A percentile compares a stretch with the other conserved stretches of the same genome.
Evolutionary conservation across 495 filamentous ascomycete species (phyloP).

Genomic region (Clohesyomyces aquaticus): DNA sequence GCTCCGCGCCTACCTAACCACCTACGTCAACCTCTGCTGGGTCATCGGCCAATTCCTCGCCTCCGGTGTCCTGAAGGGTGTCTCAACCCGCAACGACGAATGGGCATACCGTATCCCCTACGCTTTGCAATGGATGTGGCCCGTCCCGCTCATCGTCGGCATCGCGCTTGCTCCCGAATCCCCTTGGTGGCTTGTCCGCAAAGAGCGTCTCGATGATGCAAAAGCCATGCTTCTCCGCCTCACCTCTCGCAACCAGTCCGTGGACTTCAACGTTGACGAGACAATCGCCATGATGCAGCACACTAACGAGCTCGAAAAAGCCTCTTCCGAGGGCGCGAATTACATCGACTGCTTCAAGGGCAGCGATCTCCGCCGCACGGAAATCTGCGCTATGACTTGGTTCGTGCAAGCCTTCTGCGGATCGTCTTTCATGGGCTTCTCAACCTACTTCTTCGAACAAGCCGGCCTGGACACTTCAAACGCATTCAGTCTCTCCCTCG

Average conservation of each 20-base stretch:
- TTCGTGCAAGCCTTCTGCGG: slow-evolving; percentile 80
- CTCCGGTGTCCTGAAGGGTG: slow-evolving; percentile 70
- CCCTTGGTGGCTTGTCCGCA: slow-evolving; percentile 82
- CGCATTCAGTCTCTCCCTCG: slow-evolving; percentile 72
- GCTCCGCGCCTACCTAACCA: slow-evolving; percentile 73
- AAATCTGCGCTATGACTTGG: slow-evolving; percentile 76
- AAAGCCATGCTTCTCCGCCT: slow-evolving; percentile 69
- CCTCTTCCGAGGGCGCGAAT: slow-evolving; percentile 68
- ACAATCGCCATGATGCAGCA: slow-evolving; percentile 85
- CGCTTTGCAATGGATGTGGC: slow-evolving; percentile 86
- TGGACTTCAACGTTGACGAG: slow-evolving; percentile 70
- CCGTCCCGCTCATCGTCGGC: slow-evolving; percentile 63
- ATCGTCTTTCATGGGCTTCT: slow-evolving; percentile 66
- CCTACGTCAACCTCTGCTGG: slow-evolving; percentile 85
- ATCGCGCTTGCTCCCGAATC: slow-evolving; percentile 73
- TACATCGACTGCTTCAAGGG: slow-evolving; percentile 79
- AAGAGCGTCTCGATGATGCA: slow-evolving; percentile 67
- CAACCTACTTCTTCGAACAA: slow-evolving; percentile 76
- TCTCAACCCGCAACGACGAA: slow-evolving; percentile 60
- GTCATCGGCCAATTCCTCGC: slow-evolving; percentile 76
- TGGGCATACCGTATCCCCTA: slow-evolving; percentile 74
- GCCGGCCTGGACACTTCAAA: slow-evolving; percentile 64
- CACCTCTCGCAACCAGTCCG: slow-evolving; percentile 46
- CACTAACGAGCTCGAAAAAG: slow-evolving; percentile 73
- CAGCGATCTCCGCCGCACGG: slow-evolving; percentile 70